Evolutionary conservation across 345 rosid genomes (phyloP), one percentile per base, ranked within the genome.

Genomic region (Bruguiera gymnorhiza): DNA sequence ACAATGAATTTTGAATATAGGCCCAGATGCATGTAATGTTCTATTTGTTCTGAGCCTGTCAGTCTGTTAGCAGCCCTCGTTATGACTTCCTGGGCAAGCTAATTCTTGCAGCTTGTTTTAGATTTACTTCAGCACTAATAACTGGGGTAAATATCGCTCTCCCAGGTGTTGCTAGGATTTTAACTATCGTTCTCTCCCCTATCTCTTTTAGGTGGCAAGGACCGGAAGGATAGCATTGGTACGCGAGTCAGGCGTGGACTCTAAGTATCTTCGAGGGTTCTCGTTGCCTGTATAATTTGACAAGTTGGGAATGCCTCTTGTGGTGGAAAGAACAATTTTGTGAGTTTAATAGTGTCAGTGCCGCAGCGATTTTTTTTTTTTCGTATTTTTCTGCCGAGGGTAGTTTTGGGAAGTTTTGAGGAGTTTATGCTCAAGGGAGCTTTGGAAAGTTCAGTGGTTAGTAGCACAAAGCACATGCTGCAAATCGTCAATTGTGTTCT

Each of bases 211-310:
- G 99, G 97, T 95, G 62, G 99, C 99, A 72, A 79, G 97, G 78
- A 89, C 97, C 0, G 98, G 98, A 34, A 85, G 98, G 54, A 68
- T 94, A n/a, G 97, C 97, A 27, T 74, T 87, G 86, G 86, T 79
- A 36, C 92, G 97, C 9, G 98, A 89, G 72, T 94, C 95, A 1
- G 96, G 97, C 26, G 96, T 94, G 43, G 97, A 91, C 77, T 94
- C 98, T 3, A 91, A 75, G 62, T 77, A 79, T 70, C 97, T 94
- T 19, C 91, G 96, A 30, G 98, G 98, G 55, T 94, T 88, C 65
- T 86, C 98, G 4, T 83, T 88, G 68, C 97, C 96, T 3, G 37
- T 91, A 36, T 81, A 73, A 76, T 70, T 66, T 29, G 46, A 60
- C 21, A 8, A 61, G 27, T 1, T 29, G 26, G 31, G 48, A 21